Conservation (phyloP, 78 protist species). For the Andalucia godoyi region DNA sequence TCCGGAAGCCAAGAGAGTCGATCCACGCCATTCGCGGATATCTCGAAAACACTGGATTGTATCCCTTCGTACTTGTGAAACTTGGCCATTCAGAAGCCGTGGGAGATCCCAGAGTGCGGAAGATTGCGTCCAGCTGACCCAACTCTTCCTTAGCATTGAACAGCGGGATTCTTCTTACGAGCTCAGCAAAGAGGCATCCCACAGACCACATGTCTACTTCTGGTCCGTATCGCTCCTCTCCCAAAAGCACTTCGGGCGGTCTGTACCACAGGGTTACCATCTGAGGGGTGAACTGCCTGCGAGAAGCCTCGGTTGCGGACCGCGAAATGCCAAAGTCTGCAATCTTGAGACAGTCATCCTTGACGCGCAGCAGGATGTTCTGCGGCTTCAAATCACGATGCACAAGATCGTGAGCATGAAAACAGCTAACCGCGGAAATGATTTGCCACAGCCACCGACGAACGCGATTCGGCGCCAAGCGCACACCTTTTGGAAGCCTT, state of each 20-base stretch:
- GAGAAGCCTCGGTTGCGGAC: no score
- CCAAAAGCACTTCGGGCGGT: conserved; percentile 78
- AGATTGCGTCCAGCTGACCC: background rate
- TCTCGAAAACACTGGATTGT: background rate
- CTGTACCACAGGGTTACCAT: no score
- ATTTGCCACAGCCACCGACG: no score
- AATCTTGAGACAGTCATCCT: no score
- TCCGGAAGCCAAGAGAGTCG: background rate
- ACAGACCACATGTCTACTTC: conserved; percentile 58
- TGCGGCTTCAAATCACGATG: no score
- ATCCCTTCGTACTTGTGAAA: background rate
- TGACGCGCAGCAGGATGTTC: no score
- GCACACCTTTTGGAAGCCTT: no score
- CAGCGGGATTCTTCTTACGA: background rate
- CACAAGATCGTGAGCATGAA: no score
- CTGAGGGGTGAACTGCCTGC: no score
- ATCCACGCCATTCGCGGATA: background rate
- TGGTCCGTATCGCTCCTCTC: conserved; percentile 29
- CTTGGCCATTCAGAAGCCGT: background rate
- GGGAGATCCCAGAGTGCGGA: background rate
- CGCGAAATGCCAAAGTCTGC: no score
- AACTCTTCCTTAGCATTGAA: background rate
- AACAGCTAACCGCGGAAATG: no score
- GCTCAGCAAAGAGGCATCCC: conserved; percentile 34
- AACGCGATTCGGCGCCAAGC: no score